Evolutionary conservation across 352 stramenopile genomes (phyloP), one percentile per base, ranked within the genome.

Genomic region (Globisporangium solare): DNA sequence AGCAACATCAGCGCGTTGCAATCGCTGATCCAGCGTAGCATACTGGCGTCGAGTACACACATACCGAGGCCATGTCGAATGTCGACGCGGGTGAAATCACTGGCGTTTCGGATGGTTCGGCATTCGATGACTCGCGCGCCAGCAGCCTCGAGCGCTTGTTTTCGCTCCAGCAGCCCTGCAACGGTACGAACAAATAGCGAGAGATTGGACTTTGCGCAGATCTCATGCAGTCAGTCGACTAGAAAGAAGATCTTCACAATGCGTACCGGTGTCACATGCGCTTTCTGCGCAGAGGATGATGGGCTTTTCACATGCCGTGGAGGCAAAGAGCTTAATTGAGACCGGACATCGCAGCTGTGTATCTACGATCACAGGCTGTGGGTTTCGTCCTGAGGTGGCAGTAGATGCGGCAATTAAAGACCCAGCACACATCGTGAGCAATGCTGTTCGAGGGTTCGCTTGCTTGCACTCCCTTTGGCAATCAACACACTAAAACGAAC

Each of bases 341-440:
- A 77, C 61, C 14, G 86, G 86, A 40, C 79, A 89, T n/a, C 67
- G 67, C 48, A 96, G 54, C 3, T 70, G 51, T 12, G 81, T 76
- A 57, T 96, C 86, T 11, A 96, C 56, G 11, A 96, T 77, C 42
- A 96, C 76, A 11, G 86, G 86, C 47, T 67, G 69, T 0, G 86
- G 86, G 50, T 87, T 91, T 1, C 24, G 51, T 11, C 78, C 83
- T 92, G 46, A 6, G 12, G 31, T 48, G 11, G 32, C 40, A 51
- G 37, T 1, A 27, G 37, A 46, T 35, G 27, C 3, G n/a, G 27
- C 11, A 24, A 51, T n/a, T 50, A 24, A 58, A n/a, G 18, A 47
- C 1, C 21, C 22, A 17, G 11, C 14, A n/a, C 32, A 37, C 47
- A 52, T 15, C 12, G 39, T 43, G 37, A 45, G 6, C 21, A 56